Conservation (phyloP, 2,329 filamentous ascomycete genomes). For the Blastomyces emzantsi region DNA sequence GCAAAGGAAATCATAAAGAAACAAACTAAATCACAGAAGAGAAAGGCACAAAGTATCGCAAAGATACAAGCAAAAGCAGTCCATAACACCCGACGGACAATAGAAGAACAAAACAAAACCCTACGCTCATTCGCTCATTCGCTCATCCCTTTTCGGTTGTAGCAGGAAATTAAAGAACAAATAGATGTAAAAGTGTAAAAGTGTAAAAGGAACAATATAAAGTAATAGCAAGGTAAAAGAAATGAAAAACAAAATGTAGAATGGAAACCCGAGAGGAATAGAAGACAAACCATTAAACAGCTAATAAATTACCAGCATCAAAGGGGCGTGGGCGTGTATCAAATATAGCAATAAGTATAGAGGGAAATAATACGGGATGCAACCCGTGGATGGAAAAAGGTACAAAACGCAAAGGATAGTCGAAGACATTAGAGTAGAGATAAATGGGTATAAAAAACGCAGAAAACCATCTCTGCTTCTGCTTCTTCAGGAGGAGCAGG, state of each 20-base stretch:
- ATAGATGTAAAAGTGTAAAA: not conserved
- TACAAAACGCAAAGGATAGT: not conserved
- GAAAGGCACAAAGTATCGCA: not conserved
- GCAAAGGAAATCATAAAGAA: not conserved
- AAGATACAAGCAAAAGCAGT: conserved; percentile 1
- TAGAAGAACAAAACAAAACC: not conserved
- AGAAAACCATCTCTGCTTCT: not conserved
- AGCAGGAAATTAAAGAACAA: not conserved
- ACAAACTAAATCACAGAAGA: conserved; percentile 8
- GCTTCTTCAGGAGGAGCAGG: not conserved
- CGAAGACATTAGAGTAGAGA: not conserved
- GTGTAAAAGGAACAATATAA: not conserved
- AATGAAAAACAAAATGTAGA: not conserved
- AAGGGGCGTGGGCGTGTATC: not conserved
- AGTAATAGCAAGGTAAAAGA: not conserved
- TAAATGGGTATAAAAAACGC: not conserved
- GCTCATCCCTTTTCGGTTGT: not conserved
- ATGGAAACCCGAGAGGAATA: not conserved
- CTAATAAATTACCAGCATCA: not conserved
- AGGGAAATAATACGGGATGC: not conserved
- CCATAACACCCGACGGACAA: not conserved
- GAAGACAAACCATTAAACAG: not conserved
- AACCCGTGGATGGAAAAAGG: not conserved
- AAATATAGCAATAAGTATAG: not conserved
- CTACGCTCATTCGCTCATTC: not conserved